phyloP scores from a whole-genome alignment of 495 filamentous ascomycete genomes.

The Bombardia bombarda region DNA sequence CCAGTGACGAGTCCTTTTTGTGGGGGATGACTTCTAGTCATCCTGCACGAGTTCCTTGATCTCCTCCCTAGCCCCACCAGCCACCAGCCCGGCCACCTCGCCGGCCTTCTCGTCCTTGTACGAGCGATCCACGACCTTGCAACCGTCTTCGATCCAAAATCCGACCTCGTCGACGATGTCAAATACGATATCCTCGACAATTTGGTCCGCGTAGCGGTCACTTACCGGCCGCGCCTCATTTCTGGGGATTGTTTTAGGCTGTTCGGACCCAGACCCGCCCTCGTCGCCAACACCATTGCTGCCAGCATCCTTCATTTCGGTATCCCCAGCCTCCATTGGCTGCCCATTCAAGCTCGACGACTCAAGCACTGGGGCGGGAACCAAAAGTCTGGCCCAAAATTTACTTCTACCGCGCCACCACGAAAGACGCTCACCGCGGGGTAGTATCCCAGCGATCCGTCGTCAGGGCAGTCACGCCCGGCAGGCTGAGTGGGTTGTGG shows the following conservation, averaged over 20 bases:
- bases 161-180: conserved; percentile 91
- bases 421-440: conserved; percentile 88
- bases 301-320: conserved; percentile 41
- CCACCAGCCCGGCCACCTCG: conserved; percentile 29
- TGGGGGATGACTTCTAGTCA: too few species aligned
- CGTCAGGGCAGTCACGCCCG: conserved; percentile 76
- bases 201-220: conserved; percentile 87
- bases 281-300: too few species aligned
- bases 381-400: conserved; percentile 89
- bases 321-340: conserved; percentile 26
- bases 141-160: conserved; percentile 61
- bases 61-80: conserved; percentile 38
- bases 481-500: conserved; percentile 49
- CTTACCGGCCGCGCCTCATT: conserved; percentile 48
- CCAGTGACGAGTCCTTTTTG: too few species aligned
- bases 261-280: too few species aligned
- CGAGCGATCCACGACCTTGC: conserved; percentile 34
- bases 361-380: conserved; percentile 55
- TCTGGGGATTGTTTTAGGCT: too few species aligned
- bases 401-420: conserved; percentile 83
- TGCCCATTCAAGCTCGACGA: conserved; percentile 7
- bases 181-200: conserved; percentile 87
- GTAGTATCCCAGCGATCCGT: conserved; percentile 91
- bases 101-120: conserved; percentile 31
- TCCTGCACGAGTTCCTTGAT: conserved; percentile 60